A percentile compares a stretch with the other conserved stretches of the same genome.
Conservation (phyloP, 441 rosid genomes). For the Brassica hybrid region DNA sequence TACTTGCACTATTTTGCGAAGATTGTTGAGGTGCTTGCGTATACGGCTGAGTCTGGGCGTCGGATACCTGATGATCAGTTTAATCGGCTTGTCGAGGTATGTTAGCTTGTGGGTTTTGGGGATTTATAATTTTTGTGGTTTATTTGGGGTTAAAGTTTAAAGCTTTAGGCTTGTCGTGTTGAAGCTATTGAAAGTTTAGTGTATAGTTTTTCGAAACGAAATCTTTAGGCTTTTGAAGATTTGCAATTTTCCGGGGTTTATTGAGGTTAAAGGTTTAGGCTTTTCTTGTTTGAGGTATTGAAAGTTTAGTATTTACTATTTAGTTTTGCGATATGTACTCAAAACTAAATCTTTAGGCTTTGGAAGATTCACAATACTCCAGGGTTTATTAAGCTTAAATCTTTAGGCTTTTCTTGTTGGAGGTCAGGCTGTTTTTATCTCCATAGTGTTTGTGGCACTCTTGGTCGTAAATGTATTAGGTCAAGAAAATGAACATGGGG, state of each 20-base stretch:
- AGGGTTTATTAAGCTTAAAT: no score
- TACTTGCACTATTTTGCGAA: constrained; percentile 97
- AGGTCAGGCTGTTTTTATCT: neutral
- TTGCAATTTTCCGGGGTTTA: neutral
- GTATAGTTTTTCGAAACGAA: no score
- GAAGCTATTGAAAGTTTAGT: no score
- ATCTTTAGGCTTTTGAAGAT: neutral
- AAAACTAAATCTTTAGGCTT: neutral
- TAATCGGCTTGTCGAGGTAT: constrained; percentile 49
- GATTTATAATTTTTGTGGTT: no score
- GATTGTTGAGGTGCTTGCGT: constrained; percentile 67
- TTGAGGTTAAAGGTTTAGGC: constrained; percentile 6
- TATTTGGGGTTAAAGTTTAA: neutral
- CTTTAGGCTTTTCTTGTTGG: no score
- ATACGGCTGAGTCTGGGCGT: constrained; percentile 18
- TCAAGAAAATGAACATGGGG: neutral
- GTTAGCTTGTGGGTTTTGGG: no score
- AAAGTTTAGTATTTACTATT: constrained; percentile 9
- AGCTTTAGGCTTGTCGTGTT: neutral
- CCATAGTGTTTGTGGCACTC: constrained; percentile 8
- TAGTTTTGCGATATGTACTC: constrained; percentile 2
- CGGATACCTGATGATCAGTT: constrained; percentile 47
- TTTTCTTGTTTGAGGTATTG: constrained; percentile 6
- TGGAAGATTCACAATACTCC: no score
- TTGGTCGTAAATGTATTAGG: neutral